phyloP scores from a whole-genome alignment of 169 alveolate genomes.

The Plasmodium cynomolgi region DNA sequence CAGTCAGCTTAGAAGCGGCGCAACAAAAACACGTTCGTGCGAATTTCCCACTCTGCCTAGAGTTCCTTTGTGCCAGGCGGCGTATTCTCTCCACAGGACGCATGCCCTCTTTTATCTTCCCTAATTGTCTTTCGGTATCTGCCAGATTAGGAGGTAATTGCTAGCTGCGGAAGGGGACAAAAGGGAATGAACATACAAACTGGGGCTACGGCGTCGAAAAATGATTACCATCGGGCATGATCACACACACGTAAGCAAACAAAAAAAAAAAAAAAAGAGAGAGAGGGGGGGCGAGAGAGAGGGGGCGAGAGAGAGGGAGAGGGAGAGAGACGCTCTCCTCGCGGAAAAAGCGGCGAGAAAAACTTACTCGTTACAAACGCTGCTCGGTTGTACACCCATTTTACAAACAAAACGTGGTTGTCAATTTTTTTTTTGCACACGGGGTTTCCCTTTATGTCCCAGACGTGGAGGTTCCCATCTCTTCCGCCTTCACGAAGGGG shows the following conservation, averaged over 20 bases:
- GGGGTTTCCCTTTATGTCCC: slow-evolving; percentile 42
- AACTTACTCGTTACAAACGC: slow-evolving; percentile 71
- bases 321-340: neutral
- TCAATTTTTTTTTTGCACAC: slow-evolving; percentile 45
- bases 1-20: neutral
- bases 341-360: neutral
- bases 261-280: neutral
- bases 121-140: slow-evolving; percentile 13
- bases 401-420: slow-evolving; percentile 45
- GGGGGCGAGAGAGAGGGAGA: no score
- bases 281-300: no score
- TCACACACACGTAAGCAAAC: neutral
- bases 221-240: neutral
- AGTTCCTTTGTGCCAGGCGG: neutral
- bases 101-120: neutral
- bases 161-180: slow-evolving; percentile 36
- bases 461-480: slow-evolving; percentile 56
- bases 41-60: neutral
- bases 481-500: slow-evolving; percentile 28
- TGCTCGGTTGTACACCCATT: slow-evolving; percentile 57
- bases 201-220: neutral
- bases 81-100: neutral
- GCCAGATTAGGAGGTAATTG: slow-evolving; percentile 51
- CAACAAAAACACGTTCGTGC: neutral
- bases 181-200: slow-evolving; percentile 7